Evolutionary conservation across 768 basidiomycete species (phyloP), one percentile per base, ranked within the genome.

Genomic region (Ephemerocybe angulata): DNA sequence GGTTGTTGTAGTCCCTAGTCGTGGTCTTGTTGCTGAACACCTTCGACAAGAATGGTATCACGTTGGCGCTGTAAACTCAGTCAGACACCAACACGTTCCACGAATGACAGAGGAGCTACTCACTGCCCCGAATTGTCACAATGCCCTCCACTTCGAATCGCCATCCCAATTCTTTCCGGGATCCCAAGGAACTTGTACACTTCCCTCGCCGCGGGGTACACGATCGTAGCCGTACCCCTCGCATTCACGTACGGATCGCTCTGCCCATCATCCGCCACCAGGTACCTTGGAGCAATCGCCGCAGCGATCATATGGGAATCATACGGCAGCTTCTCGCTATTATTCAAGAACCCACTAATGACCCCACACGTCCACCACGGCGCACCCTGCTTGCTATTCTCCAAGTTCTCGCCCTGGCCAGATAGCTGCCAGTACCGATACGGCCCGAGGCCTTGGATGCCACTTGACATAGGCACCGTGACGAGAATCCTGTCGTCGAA

Each of bases 401-500:
- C 56, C 22, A 57, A 27, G 21, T 57, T 57, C 47, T 57, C 56
- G 7, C 52, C 52, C 43, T 53, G 52, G 8, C 56, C 56, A 28
- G 50, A 55, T 4, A 55, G 38, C 27, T 55, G 54, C 54, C 54
- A 56, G 50, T 52, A 59, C 17, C 58, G 48, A 24, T 52, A 58
- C 8, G 58, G 58, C 3, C 58, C 58, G 33, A 59, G 44, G 22
- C 58, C 58, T 50, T 59, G 50, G 44, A 56, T 59, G 3, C 58
- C 58, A 27, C 59, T 57, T 24, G 53, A 53, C 56, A 67, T 57
- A 37, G 56, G 56, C 6, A 57, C 52, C 13, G 52, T 57, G 52
- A 57, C 29, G 17, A 53, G 33, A 48, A 55, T 55, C 6, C 54
- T 31, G n/a, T 55, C 54, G 37, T 57, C 56, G 52, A 57, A 57